phyloP scores from a whole-genome alignment of 306 rosid genomes.

The Inga laurina region DNA sequence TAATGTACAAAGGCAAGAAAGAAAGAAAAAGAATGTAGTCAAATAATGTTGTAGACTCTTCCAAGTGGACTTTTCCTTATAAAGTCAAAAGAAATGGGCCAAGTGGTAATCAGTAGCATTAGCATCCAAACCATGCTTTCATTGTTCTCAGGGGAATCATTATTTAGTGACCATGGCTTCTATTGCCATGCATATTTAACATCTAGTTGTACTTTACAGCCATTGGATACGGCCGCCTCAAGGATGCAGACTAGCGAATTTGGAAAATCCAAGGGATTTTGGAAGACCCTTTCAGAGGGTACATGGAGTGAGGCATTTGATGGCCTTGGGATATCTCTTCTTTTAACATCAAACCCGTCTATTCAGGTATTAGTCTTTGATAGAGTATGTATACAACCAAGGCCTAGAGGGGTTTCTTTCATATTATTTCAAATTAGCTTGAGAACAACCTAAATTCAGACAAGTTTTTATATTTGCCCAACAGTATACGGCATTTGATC shows the following conservation, averaged over 20 bases:
- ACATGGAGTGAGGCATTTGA: slow-evolving; percentile 86
- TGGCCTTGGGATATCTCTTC: slow-evolving; percentile 91
- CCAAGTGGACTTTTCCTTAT: not conserved
- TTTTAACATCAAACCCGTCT: slow-evolving; percentile 91
- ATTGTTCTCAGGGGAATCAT: not conserved
- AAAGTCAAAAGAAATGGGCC: slow-evolving; percentile 5
- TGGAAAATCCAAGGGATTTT: slow-evolving; percentile 92
- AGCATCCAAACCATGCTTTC: not conserved
- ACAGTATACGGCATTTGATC: slow-evolving; percentile 91
- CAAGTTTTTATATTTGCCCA: slow-evolving; percentile 3
- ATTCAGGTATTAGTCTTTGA: slow-evolving; percentile 64
- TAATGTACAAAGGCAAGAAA: not conserved
- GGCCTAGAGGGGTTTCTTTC: slow-evolving; percentile 16
- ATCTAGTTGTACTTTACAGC: slow-evolving; percentile 55
- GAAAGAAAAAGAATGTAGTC: not conserved
- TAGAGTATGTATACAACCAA: slow-evolving; percentile 20
- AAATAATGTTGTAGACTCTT: not conserved
- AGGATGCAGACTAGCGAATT: slow-evolving; percentile 96
- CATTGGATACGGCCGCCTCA: slow-evolving; percentile 89
- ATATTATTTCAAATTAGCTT: slow-evolving; percentile 22
- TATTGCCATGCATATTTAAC: slow-evolving; percentile 15
- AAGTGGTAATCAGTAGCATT: not conserved
- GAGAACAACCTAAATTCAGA: slow-evolving; percentile 27
- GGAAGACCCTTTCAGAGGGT: slow-evolving; percentile 86
- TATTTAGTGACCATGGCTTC: slow-evolving; percentile 1